Percentiles rank a stretch among this genome's conserved stretches.
Evolutionary conservation across 177 flowering plant genomes (phyloP).

Genomic region (Vitis hybrid): DNA sequence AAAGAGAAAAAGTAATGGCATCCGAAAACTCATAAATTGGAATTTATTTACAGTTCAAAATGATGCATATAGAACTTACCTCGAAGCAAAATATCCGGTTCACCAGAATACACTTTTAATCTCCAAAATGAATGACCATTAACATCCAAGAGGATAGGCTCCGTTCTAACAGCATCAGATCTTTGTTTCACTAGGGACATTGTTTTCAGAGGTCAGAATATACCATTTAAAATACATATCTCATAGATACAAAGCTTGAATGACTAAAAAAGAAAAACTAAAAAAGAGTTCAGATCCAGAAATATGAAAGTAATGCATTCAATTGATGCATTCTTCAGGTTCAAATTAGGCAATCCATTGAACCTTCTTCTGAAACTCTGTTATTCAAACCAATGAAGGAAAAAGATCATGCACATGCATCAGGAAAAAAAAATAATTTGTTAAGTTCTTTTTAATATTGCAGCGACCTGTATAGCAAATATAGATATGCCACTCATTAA

Average conservation of each 20-base stretch:
- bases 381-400: too few relatives aligned
- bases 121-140: constrained; percentile 62
- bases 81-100: constrained; percentile 51
- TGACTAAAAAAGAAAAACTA: background rate
- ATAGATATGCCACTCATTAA: too few relatives aligned
- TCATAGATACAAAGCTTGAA: background rate
- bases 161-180: constrained; percentile 59
- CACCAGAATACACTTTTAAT: constrained; percentile 33
- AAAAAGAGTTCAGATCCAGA: background rate
- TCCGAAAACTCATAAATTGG: background rate
- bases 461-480: too few relatives aligned
- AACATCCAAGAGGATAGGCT: constrained; percentile 45
- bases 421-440: background rate
- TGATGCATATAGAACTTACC: constrained; percentile 33
- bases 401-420: background rate
- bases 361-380: background rate
- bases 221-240: background rate
- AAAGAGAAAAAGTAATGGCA: background rate
- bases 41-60: background rate
- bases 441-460: too few relatives aligned
- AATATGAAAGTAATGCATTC: background rate
- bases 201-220: background rate
- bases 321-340: background rate
- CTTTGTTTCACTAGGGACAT: constrained; percentile 31
- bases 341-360: background rate